Conservation (phyloP, 2,329 filamentous ascomycete species). For the Fusarium xylarioides region DNA sequence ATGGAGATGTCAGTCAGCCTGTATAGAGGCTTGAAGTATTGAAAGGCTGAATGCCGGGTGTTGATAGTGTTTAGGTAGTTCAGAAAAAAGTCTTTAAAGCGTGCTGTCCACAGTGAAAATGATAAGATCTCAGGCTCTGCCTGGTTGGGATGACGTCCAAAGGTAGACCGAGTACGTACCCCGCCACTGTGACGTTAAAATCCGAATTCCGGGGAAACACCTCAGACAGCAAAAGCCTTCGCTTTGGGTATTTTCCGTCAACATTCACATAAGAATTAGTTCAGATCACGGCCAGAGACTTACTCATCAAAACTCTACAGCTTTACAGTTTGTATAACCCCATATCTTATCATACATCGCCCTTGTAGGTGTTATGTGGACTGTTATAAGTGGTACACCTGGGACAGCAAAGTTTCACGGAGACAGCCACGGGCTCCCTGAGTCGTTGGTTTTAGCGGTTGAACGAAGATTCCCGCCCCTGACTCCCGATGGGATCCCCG, state of each 20-base stretch:
- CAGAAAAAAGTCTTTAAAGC: constrained; percentile 7
- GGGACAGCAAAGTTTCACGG: not conserved
- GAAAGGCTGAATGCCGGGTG: constrained; percentile 1
- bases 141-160: constrained; percentile 27
- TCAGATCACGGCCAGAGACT: not conserved
- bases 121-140: constrained; percentile 24
- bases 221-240: not conserved
- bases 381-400: not conserved
- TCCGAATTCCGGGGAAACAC: not conserved
- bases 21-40: constrained; percentile 4
- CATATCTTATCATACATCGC: not conserved
- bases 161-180: constrained; percentile 17
- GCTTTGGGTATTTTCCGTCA: not conserved
- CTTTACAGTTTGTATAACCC: not conserved
- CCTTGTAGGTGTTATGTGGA: not conserved
- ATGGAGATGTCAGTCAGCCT: constrained; percentile 37
- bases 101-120: constrained; percentile 3
- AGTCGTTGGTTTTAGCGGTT: constrained; percentile 31
- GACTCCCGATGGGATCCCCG: constrained; percentile 36
- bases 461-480: constrained; percentile 28
- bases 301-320: not conserved
- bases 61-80: not conserved
- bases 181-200: constrained; percentile 4
- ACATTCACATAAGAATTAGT: not conserved
- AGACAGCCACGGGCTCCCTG: not conserved